Evolutionary conservation across 805 yeast species (phyloP), one percentile per base, ranked within the genome.

Genomic region (Nakazawaea ernobii): DNA sequence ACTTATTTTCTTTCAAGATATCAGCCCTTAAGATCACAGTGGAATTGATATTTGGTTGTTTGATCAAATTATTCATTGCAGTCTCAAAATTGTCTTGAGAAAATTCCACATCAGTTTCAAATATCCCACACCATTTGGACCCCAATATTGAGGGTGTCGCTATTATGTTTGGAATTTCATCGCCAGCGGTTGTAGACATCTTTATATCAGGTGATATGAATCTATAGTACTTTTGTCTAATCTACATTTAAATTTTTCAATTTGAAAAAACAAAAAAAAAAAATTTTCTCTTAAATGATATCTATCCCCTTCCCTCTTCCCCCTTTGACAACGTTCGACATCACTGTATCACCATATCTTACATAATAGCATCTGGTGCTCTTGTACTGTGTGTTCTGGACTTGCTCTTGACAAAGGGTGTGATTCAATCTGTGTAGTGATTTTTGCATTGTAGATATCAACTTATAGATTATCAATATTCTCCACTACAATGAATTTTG

Each of bases 11-110:
- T 39, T 70, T 69, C 40, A 86, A 60, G 24, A 90, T 79, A 65
- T 92, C 97, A 0, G 97, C 95, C 54, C 98, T 70, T 65, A 92
- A 69, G 32, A 91, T 85, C 32, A 89, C 94, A 0, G 97, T 86
- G 9, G 97, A 91, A 66, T 91, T 92, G 65, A 89, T 86, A 60
- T 90, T 86, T 14, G 97, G 97, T 53, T 87, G 88, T 50, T 75
- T 73, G 46, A 89, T 85, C 51, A 89, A 71, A 62, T 88, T 86
- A 39, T 77, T 64, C 91, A 89, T 84, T 6, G 96, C 96, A 2
- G 68, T 67, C 48, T 79, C 82, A 58, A 82, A 89, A 64, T 89
- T 87, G 5, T 61, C 63, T 11, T 70, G 58, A 10, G 66, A 66
- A 55, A 82, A 83, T 3, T 70, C 77, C 2, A 74, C 82, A 0